Evolutionary conservation across 106 monocot species (phyloP), one percentile per base, ranked within the genome.

Genomic region (Dioscorea zingiberensis): DNA sequence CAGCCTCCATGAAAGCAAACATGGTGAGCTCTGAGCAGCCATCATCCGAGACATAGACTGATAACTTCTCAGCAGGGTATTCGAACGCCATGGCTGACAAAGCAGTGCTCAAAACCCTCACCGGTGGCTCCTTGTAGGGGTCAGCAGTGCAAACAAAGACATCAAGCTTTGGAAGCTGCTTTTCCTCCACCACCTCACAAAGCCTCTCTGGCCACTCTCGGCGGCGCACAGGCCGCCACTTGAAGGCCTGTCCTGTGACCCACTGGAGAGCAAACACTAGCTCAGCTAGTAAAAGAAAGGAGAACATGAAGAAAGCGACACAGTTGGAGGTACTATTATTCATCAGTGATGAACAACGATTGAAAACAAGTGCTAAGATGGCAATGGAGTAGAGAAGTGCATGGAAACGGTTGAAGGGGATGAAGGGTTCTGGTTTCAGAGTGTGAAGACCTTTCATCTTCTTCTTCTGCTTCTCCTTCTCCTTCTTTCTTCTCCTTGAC

Each of bases 141-240:
- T 94, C 87, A 0, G 90, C 84, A 1, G 94, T 94, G 73, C 87
- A 82, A 0, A 94, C 59, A 73, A 94, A 87, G 55, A 94, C 72
- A 76, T 94, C 94, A 21, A 94, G 54, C 2, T 54, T 46, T 1
- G 87, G 87, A 21, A 75, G 73, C 12, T 9, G 8, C 23, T 66
- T 13, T 0, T 27, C 48, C 23, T 2, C 18, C 1, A 46, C 44
- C 26, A 2, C 58, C 4, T 26, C 38, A 3, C 25, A 44, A 1
- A 94, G 78, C 23, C 51, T 63, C 17, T 93, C 68, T 0, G 81
- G 93, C 54, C 54, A 77, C 28, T 71, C 83, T 14, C 27, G 21
- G 25, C 93, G 83, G 29, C 64, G 64, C 44, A 89, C 64, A 7
- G 89, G 86, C 17, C 81, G 73, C 78, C 81, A 94, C 2, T 78